phyloP scores from a whole-genome alignment of 1,284 basidiomycete genomes.

The Tetrapyrgos nigripes region DNA sequence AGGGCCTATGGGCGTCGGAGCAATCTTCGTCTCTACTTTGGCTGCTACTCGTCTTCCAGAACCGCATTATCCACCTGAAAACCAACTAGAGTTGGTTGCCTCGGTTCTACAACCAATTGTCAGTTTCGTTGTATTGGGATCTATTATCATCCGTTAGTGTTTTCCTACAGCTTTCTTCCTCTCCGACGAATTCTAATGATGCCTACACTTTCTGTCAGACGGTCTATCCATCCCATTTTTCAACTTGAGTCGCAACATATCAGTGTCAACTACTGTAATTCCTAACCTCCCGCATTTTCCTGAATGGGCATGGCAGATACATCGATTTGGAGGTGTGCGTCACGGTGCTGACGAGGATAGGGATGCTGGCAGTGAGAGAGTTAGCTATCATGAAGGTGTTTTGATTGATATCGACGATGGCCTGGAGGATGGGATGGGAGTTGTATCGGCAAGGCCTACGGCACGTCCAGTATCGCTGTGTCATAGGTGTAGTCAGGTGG shows the following conservation, averaged over 20 bases:
- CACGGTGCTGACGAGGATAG: too few relatives aligned
- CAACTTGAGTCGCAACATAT: conserved; percentile 58
- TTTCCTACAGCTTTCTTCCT: not conserved
- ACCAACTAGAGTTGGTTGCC: conserved; percentile 74
- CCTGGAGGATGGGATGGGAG: too few relatives aligned
- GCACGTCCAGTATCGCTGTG: too few relatives aligned
- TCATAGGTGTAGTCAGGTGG: too few relatives aligned
- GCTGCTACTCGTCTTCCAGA: conserved; percentile 72
- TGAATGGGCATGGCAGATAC: too few relatives aligned
- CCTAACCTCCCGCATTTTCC: not conserved
- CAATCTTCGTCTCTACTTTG: conserved; percentile 85
- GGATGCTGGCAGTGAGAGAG: too few relatives aligned
- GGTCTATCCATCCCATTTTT: conserved; percentile 63
- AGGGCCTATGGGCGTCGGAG: conserved; percentile 83
- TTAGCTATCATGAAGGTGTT: too few relatives aligned
- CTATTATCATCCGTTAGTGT: conserved; percentile 78
- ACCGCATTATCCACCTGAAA: conserved; percentile 62
- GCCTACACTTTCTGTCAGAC: conserved; percentile 48
- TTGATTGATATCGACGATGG: too few relatives aligned
- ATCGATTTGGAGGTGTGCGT: too few relatives aligned
- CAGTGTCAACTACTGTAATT: conserved; percentile 22
- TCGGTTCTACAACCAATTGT: conserved; percentile 81
- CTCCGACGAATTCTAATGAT: not conserved
- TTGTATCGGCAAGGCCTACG: too few relatives aligned
- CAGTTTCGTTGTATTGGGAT: conserved; percentile 83